Evolutionary conservation across 257 asterid genomes (phyloP).

Genomic region (Catharanthus roseus): DNA sequence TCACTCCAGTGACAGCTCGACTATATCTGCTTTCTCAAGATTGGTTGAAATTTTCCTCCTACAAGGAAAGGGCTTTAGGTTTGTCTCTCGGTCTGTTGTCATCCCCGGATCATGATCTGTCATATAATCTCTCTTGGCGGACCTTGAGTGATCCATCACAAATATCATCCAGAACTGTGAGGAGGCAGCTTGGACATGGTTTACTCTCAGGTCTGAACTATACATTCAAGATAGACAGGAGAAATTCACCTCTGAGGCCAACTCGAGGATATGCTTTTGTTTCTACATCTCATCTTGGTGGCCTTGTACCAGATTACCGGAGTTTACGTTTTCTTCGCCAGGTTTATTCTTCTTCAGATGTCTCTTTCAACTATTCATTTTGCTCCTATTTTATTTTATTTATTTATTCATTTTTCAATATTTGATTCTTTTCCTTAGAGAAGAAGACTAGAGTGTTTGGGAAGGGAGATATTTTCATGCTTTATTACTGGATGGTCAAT

Average conservation of each 20-base stretch:
- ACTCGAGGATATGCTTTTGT: slow-evolving; percentile 80
- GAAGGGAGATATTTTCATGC: background rate
- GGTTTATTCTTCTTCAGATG: slow-evolving; percentile 36
- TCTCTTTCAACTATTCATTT: background rate
- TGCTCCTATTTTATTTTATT: background rate
- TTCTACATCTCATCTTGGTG: slow-evolving; percentile 80
- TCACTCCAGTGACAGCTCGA: slow-evolving; percentile 67
- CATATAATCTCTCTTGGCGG: slow-evolving; percentile 88
- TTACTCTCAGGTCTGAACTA: slow-evolving; percentile 75
- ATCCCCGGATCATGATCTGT: slow-evolving; percentile 57
- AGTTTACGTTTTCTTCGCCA: slow-evolving; percentile 83
- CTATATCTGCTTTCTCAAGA: slow-evolving; percentile 77
- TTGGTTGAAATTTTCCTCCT: slow-evolving; percentile 92
- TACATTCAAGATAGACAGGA: slow-evolving; percentile 58
- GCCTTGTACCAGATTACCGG: slow-evolving; percentile 78
- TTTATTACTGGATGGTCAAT: background rate
- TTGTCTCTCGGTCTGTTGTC: slow-evolving; percentile 68
- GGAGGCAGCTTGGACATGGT: slow-evolving; percentile 96
- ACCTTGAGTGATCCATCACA: slow-evolving; percentile 83
- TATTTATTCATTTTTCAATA: background rate
- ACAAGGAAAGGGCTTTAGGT: slow-evolving; percentile 75
- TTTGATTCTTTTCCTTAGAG: background rate
- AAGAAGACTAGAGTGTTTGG: background rate
- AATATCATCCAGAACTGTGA: slow-evolving; percentile 71
- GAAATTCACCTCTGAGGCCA: slow-evolving; percentile 83